Conservation (phyloP, 257 asterid genomes). For the Lavandula angustifolia region DNA sequence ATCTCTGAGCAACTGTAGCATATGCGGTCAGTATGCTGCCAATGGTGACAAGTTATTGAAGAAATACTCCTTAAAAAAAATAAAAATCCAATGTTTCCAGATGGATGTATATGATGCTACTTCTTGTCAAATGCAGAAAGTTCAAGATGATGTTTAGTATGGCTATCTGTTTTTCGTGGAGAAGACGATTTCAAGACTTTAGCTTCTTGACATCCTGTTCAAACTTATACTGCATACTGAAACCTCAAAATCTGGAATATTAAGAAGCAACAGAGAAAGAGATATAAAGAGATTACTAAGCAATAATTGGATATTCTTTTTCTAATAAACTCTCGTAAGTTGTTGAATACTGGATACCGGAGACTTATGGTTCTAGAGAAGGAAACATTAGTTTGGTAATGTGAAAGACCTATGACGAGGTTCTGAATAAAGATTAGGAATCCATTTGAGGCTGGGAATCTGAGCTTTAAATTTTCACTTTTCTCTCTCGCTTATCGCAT, state of each 20-base stretch:
- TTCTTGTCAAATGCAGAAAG: conserved; percentile 3
- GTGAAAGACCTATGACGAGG: background rate
- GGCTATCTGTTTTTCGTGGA: background rate
- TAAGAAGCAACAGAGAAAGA: background rate
- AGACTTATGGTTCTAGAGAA: background rate
- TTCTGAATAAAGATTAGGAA: background rate
- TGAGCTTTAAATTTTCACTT: background rate
- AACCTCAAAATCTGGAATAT: background rate
- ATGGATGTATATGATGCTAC: background rate
- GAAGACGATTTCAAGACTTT: background rate
- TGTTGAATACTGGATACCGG: background rate
- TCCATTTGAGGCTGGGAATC: no score
- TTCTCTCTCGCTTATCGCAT: background rate
- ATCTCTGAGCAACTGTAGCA: no score
- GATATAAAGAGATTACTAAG: background rate
- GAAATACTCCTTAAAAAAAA: no score
- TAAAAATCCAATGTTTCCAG: background rate
- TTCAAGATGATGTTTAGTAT: background rate
- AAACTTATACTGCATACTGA: background rate
- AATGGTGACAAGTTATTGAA: no score
- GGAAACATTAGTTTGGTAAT: background rate
- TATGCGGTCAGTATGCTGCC: no score
- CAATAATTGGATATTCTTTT: background rate
- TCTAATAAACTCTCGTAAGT: background rate
- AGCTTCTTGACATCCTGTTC: conserved; percentile 1